phyloP scores from a whole-genome alignment of 345 rosid species.

The Salix suchowensis region DNA sequence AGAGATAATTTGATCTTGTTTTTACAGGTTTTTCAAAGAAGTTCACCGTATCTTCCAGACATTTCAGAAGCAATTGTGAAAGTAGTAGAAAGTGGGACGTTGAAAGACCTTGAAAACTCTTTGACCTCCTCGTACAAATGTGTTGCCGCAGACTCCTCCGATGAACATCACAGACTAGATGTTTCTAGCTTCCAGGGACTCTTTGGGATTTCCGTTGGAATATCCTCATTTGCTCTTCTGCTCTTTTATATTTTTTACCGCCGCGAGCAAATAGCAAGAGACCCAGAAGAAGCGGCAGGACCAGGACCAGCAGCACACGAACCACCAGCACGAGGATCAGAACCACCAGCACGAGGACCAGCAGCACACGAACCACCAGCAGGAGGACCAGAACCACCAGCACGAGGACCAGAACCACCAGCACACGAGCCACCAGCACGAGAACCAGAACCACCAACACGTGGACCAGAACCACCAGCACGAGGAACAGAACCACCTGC shows the following conservation, averaged over 20 bases:
- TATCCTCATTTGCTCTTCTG: background rate
- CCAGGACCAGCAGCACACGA: background rate
- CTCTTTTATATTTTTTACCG: background rate
- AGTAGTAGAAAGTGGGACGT: conserved; percentile 17
- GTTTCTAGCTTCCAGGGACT: conserved; percentile 16
- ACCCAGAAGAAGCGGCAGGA: background rate
- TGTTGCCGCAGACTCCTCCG: background rate
- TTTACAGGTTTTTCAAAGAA: conserved; percentile 18
- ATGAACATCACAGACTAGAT: conserved; percentile 1
- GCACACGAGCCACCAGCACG: too few species aligned
- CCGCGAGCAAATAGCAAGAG: background rate
- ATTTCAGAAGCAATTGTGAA: conserved; percentile 24
- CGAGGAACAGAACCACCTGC: too few species aligned
- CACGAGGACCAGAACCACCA: too few species aligned
- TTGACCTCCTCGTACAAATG: conserved; percentile 10
- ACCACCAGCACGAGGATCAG: background rate
- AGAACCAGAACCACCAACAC: too few species aligned
- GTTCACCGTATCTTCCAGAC: conserved; percentile 16
- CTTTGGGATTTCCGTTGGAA: background rate
- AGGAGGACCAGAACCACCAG: too few species aligned
- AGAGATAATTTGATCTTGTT: too few species aligned
- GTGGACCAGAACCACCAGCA: too few species aligned
- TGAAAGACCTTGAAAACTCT: conserved; percentile 4
- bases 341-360: too few species aligned
- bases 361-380: too few species aligned